Evolutionary conservation across 2,329 filamentous ascomycete species (phyloP), one percentile per base, ranked within the genome.

Genomic region (Sarocladium brachiariae): DNA sequence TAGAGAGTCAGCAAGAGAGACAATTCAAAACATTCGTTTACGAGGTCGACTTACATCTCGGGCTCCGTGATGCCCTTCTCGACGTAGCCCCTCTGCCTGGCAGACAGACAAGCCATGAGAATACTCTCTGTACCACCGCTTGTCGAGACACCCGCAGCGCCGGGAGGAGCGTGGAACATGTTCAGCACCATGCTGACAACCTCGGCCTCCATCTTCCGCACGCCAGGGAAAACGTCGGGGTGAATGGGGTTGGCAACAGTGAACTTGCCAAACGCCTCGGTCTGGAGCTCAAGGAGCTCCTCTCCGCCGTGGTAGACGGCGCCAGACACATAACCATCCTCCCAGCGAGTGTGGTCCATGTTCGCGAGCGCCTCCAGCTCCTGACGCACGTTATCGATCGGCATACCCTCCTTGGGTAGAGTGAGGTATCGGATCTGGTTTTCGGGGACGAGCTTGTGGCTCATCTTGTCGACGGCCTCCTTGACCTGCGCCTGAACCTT

Each of bases 131-230:
- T 96, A 46, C 93, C 93, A 55, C 93, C 93, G 55, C 87, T 88
- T 2, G 93, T 97, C 14, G 88, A 90, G 9, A 93, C 89, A 55
- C 93, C 93, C 4, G 88, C 91, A 25, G 84, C 89, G 51, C 83
- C 85, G n/a, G 83, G 73, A 2, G 93, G 93, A 8, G 87, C 90
- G 67, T 95, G 89, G 75, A 96, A 99, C 66, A 99, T 73, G 39
- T 81, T 80, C 54, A 95, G 73, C 25, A 95, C 90, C 92, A 99
- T 99, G 57, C 91, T 87, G 49, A 99, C 93, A 54, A 99, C 76
- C 72, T 99, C 93, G 39, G 93, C 92, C 74, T 99, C 93, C 93
- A 99, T 99, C 80, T 99, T 99, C 61, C 93, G 78, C 49, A 99
- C 91, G 24, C 92, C 93, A 14, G 93, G 93, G 71, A 99, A 99